phyloP scores from a whole-genome alignment of 2,329 filamentous ascomycete genomes.

The Ophiostoma ulmi region DNA sequence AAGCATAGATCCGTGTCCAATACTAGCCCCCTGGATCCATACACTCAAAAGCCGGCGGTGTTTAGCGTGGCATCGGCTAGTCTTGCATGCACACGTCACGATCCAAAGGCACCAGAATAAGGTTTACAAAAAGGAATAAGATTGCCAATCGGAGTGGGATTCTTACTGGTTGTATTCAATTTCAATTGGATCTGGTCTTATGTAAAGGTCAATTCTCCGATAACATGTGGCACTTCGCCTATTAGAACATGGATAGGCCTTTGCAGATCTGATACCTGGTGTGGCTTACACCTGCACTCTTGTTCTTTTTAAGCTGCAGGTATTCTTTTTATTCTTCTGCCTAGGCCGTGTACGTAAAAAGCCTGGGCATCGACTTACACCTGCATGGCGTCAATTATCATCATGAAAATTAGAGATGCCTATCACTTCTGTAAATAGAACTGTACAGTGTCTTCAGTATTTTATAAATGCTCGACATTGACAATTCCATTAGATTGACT shows the following conservation, averaged over 20 bases:
- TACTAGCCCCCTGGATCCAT: background rate
- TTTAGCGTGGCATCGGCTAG: background rate
- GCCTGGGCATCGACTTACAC: background rate
- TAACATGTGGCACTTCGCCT: background rate
- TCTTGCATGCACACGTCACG: conserved; percentile 1
- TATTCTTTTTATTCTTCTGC: conserved; percentile 4
- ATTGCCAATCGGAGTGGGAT: background rate
- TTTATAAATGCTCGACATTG: background rate
- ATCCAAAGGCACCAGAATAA: background rate
- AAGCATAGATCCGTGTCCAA: conserved; percentile 1
- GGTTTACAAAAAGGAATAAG: background rate
- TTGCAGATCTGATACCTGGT: background rate
- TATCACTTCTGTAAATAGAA: background rate
- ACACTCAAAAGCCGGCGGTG: background rate
- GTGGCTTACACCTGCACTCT: background rate
- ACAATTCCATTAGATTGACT: background rate
- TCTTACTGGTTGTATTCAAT: background rate
- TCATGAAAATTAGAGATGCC: background rate
- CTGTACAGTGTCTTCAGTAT: background rate
- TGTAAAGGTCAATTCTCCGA: background rate
- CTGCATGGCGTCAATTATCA: background rate
- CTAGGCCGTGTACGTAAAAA: conserved; percentile 2
- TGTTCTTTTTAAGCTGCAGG: background rate
- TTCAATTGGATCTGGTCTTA: background rate
- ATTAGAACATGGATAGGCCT: background rate